Percentiles rank a stretch among this genome's conserved stretches.
Evolutionary conservation across 1,284 basidiomycete genomes (phyloP).

Genomic region (Ustilago xerochloae): DNA sequence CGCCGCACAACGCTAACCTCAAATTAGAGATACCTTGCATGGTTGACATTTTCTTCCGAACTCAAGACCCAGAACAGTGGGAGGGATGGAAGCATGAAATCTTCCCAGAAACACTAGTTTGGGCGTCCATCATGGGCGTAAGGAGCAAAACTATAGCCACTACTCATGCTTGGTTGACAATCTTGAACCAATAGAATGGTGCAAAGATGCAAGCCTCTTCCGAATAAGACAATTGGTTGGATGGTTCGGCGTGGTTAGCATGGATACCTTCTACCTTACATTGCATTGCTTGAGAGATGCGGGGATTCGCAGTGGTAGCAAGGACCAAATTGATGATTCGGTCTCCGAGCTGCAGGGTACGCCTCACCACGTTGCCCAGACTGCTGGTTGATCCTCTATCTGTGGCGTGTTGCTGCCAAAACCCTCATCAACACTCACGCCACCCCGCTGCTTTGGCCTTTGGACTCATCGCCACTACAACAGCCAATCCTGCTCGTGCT

Average conservation of each 20-base stretch:
- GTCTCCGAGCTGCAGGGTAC: background rate
- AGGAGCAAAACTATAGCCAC: background rate
- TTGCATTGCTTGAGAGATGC: too few species aligned
- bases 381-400: background rate
- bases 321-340: background rate
- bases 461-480: background rate
- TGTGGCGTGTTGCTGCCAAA: background rate
- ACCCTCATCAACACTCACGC: background rate
- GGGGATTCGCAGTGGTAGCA: background rate
- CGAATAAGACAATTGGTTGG: background rate
- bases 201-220: background rate
- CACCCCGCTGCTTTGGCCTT: background rate
- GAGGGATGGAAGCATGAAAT: background rate
- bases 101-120: background rate
- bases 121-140: background rate
- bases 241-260: background rate
- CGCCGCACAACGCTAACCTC: background rate
- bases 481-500: too few species aligned
- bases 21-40: background rate
- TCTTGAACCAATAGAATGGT: too few species aligned
- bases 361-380: background rate
- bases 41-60: background rate
- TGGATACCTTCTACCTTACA: background rate
- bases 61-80: background rate
- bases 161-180: too few species aligned